Base-by-base conservation (phyloP, 331 rosid species). In the Phaseolus coccineus region DNA sequence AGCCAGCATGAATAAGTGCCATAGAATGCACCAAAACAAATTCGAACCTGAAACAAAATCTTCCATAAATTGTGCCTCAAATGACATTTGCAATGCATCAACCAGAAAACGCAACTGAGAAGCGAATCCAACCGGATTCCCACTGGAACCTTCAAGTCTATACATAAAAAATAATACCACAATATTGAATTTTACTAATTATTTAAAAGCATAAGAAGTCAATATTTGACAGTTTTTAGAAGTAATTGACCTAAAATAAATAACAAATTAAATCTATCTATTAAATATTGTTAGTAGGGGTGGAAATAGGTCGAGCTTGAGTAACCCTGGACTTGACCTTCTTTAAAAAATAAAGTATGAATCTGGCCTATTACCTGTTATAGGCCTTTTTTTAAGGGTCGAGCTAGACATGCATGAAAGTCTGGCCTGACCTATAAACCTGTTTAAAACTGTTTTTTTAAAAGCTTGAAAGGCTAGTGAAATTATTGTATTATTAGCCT, bases 31-130 rank as follows among this genome's bases (percentile, higher is more conserved):
- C 81, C 69, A 25, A 80, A 80, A 73, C 15, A 47, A 77, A 77
- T 44, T 81, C 83, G 7, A 83, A 93, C 99, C 97, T 91, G 99
- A 95, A 76, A 91, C 92, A 84, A 95, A 95, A 88, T 95, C 98
- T 89, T 95, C 98, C 80, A 95, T 77, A 87, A 95, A 95, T 40
- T 88, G 93, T 79, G 96, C 99, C 83, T 88, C 86, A 56, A 95
- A 95, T 74, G 99, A 93, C 91, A 84, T 88, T 81, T 89, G 84
- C 87, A 91, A 85, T 69, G 97, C 89, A 76, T 90, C 98, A 81
- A 89, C 82, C 69, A 93, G 83, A 85, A 85, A 88, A 77, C 55
- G 71, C 85, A 95, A 82, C 86, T 93, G 96, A 57, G 98, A 89
- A 69, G 98, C 73, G 85, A 95, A 95, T 71, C 99, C 98, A 90